Evolutionary conservation across 2,329 filamentous ascomycete species (phyloP), one percentile per base, ranked within the genome.

Genomic region (Pseudocercospora musae): DNA sequence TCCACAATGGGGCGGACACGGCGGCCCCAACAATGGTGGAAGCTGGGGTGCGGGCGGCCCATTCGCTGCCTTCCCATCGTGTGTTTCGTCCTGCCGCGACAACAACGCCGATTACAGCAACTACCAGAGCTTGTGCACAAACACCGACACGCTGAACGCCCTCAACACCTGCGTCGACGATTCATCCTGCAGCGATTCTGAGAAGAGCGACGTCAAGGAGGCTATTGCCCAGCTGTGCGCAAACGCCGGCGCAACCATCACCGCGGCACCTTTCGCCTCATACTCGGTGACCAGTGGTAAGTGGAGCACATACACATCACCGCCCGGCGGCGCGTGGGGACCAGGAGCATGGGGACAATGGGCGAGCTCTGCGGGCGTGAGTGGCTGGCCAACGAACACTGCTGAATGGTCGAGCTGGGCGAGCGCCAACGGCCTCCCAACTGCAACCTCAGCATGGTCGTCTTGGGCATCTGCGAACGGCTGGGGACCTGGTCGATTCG

Each of bases 401-500:
- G 66, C 68, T 21, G 61, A 66, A 53, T 69, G 67, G 67, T 57
- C 60, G 13, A 65, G 60, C 57, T 69, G 67, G 67, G 67, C 67
- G 21, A 62, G 59, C 37, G 64, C 60, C 15, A 66, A 69, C 29
- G 61, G 62, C 25, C 49, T 67, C n/a, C 70, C 71, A 23, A 70
- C 71, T 20, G 70, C 64, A 9, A 68, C 70, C 37, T 64, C 62
- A 15, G 65, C 67, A 27, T 74, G 71, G 71, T 59, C 62, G 23
- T 68, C 66, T n/a, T 68, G 71, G 65, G 71, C 72, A 37, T 71
- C 70, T 23, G 64, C 69, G 6, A 70, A 72, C 63, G 59, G 55
- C 23, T 48, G 60, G n/a, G 54, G 50, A 23, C 57, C 59, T 21
- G 59, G 59, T 20, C 49, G 59, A 53, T 52, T 52, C 40, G 61